phyloP scores from a whole-genome alignment of 129 eudicot species.

The Sambucus nigra region DNA sequence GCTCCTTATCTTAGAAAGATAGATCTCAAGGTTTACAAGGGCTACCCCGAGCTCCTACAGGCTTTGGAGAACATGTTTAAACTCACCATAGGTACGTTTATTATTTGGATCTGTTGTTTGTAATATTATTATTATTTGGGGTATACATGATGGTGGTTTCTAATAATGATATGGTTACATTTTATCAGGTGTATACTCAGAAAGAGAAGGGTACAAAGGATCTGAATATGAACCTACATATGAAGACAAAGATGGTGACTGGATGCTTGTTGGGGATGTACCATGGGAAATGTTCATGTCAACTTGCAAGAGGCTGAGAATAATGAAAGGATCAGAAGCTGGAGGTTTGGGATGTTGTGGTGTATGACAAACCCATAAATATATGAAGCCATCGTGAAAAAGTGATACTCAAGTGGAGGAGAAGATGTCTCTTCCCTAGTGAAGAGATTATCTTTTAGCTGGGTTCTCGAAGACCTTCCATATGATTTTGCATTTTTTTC shows the following conservation, averaged over 20 bases:
- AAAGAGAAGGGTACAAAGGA: slow-evolving; percentile 83
- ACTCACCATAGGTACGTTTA: slow-evolving; percentile 41
- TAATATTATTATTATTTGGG: too few relatives aligned
- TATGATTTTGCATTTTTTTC: slow-evolving; percentile 18
- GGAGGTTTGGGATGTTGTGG: slow-evolving; percentile 58
- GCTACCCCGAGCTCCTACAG: slow-evolving; percentile 54
- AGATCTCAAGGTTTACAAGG: slow-evolving; percentile 59
- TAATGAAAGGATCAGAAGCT: slow-evolving; percentile 77
- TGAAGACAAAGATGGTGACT: slow-evolving; percentile 93
- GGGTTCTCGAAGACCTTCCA: slow-evolving; percentile 41
- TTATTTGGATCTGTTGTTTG: not conserved
- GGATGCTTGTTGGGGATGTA: slow-evolving; percentile 96
- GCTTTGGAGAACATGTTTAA: slow-evolving; percentile 65
- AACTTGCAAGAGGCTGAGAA: slow-evolving; percentile 77
- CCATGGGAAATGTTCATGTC: slow-evolving; percentile 86
- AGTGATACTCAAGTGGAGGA: too few relatives aligned
- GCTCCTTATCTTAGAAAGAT: slow-evolving; percentile 88
- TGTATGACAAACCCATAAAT: slow-evolving; percentile 19
- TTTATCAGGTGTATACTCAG: slow-evolving; percentile 45
- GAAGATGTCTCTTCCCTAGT: slow-evolving; percentile 15
- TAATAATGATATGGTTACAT: not conserved
- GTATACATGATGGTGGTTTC: not conserved
- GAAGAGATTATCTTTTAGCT: slow-evolving; percentile 35
- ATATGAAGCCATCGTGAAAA: slow-evolving; percentile 10
- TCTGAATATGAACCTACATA: slow-evolving; percentile 77